phyloP scores from a whole-genome alignment of 2,329 filamentous ascomycete genomes.

The Hirsutella rhossiliensis region DNA sequence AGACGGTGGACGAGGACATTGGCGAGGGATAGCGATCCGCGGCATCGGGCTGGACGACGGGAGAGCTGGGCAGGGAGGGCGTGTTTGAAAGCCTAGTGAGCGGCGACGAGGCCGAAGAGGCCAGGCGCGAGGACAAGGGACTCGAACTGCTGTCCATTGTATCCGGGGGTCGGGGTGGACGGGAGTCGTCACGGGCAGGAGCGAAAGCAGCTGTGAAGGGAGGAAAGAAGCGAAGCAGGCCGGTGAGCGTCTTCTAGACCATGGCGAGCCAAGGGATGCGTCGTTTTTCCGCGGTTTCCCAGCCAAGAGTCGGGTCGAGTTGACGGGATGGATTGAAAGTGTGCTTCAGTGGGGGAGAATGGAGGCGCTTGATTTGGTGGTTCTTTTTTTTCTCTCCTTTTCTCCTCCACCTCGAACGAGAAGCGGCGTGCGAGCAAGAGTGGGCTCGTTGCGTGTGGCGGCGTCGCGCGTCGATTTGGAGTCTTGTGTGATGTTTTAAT shows the following conservation, averaged over 20 bases:
- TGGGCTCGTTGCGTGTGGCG: too few relatives aligned
- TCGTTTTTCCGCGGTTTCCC: too few relatives aligned
- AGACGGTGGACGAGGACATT: conserved; percentile 30
- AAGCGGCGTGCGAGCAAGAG: too few relatives aligned
- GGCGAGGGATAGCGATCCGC: conserved; percentile 41
- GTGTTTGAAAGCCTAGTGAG: conserved; percentile 42
- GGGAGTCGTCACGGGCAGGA: not conserved
- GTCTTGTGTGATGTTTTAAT: too few relatives aligned
- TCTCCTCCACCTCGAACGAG: too few relatives aligned
- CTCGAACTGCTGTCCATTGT: conserved; percentile 13
- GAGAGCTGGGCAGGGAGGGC: conserved; percentile 37
- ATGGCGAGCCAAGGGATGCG: not conserved
- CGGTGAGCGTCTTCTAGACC: not conserved
- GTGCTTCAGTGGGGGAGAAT: too few relatives aligned
- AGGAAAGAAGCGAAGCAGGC: not conserved
- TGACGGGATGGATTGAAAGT: too few relatives aligned
- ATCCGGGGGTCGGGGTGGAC: not conserved
- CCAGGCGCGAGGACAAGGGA: conserved; percentile 17
- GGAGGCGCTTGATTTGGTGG: too few relatives aligned
- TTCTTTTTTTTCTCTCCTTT: too few relatives aligned
- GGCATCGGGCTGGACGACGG: conserved; percentile 23
- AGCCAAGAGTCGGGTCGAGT: too few relatives aligned
- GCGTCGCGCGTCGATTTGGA: too few relatives aligned
- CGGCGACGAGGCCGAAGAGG: conserved; percentile 28
- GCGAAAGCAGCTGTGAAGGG: not conserved